Evolutionary conservation across 495 filamentous ascomycete genomes (phyloP).

Genomic region (Neurospora intermedia): DNA sequence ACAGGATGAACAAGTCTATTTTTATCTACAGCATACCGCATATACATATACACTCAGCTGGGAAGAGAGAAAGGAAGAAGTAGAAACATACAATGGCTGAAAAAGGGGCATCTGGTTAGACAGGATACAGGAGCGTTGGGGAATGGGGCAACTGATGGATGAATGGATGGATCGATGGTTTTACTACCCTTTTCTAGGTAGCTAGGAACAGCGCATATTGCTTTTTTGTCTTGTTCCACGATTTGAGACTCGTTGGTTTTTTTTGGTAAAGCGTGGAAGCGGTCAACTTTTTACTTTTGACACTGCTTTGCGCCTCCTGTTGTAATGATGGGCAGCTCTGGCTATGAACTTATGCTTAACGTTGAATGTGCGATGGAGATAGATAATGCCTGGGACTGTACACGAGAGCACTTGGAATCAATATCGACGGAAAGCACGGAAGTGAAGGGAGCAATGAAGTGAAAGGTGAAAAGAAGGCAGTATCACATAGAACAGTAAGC

Average conservation of each 20-base stretch:
- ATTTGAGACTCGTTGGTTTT: neutral
- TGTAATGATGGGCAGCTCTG: neutral
- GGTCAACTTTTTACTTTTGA: neutral
- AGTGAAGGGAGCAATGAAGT: neutral
- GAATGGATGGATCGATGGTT: neutral
- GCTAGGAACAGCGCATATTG: neutral
- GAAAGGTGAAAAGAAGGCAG: neutral
- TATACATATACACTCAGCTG: neutral
- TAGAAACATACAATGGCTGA: neutral
- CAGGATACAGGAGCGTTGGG: neutral
- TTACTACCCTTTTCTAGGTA: neutral
- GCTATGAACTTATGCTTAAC: neutral
- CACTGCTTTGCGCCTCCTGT: neutral
- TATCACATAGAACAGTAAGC: neutral
- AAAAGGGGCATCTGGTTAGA: neutral
- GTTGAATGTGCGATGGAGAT: neutral
- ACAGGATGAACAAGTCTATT: neutral
- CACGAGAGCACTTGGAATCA: neutral
- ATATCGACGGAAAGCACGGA: neutral
- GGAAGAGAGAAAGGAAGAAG: neutral
- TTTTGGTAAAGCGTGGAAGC: neutral
- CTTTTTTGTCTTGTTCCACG: neutral
- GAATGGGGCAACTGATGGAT: neutral
- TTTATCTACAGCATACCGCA: neutral
- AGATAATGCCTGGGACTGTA: neutral